phyloP scores from a whole-genome alignment of 108 stramenopile species.

The Cyclotella baltica region DNA sequence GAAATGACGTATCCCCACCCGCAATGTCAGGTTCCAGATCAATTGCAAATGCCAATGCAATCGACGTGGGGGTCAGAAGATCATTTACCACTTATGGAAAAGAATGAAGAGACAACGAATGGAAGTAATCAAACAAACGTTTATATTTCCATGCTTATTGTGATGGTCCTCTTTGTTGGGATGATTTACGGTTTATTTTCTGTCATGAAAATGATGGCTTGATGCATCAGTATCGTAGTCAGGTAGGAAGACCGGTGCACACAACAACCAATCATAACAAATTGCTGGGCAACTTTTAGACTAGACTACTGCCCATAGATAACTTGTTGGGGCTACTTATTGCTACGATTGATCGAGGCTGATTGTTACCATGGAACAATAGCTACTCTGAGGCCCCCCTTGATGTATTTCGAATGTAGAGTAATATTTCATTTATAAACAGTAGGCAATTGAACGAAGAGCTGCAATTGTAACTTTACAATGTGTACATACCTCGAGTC shows the following conservation, averaged over 20 bases:
- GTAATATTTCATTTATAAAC: too few species aligned
- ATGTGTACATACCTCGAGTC: too few species aligned
- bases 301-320: not conserved
- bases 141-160: constrained; percentile 31
- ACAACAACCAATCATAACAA: too few species aligned
- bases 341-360: too few species aligned
- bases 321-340: too few species aligned
- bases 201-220: constrained; percentile 36
- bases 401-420: too few species aligned
- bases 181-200: constrained; percentile 28
- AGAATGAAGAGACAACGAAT: not conserved
- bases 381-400: too few species aligned
- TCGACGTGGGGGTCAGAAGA: constrained; percentile 13
- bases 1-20: not conserved
- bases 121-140: constrained; percentile 8
- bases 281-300: not conserved
- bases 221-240: not conserved
- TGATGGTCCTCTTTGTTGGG: constrained; percentile 27
- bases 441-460: too few species aligned
- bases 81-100: not conserved
- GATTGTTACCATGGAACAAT: too few species aligned
- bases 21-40: constrained; percentile 2
- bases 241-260: not conserved
- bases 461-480: too few species aligned
- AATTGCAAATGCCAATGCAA: constrained; percentile 9